phyloP scores from a whole-genome alignment of 306 rosid species.

The Luffa aegyptiaca region DNA sequence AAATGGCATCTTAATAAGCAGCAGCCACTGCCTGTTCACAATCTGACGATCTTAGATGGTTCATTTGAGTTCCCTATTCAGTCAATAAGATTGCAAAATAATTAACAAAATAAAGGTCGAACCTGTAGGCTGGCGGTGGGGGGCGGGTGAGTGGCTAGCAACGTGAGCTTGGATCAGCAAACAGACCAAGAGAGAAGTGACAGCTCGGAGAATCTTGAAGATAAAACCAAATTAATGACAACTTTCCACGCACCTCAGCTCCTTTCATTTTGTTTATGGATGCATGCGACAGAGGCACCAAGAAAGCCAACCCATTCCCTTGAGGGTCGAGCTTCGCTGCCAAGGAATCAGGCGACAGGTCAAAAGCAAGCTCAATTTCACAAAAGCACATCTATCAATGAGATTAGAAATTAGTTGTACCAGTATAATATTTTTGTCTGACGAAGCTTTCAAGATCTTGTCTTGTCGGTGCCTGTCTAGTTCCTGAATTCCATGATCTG shows the following conservation, averaged over 20 bases:
- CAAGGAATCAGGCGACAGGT: constrained; percentile 48
- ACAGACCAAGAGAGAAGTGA: constrained; percentile 6
- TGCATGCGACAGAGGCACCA: constrained; percentile 28
- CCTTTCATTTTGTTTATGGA: constrained; percentile 1
- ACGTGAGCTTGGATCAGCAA: constrained; percentile 3
- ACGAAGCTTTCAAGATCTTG: constrained; percentile 12
- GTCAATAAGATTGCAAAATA: background rate
- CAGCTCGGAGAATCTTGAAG: constrained; percentile 14
- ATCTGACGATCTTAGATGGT: background rate
- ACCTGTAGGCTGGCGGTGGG: constrained; percentile 7
- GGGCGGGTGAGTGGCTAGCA: constrained; percentile 1
- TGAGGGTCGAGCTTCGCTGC: constrained; percentile 45
- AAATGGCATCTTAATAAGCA: background rate
- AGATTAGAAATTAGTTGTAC: constrained; percentile 4
- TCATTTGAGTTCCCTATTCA: background rate
- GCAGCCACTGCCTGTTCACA: background rate
- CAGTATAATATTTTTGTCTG: constrained; percentile 10
- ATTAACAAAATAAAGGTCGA: background rate
- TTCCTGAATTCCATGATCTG: constrained; percentile 4
- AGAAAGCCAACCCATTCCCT: constrained; percentile 49
- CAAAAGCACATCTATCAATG: background rate
- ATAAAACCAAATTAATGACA: constrained; percentile 7
- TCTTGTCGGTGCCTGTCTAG: constrained; percentile 25
- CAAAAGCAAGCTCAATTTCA: constrained; percentile 21
- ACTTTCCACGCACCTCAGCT: constrained; percentile 9